Conservation (phyloP, 495 filamentous ascomycete genomes). For the Penicillium paradoxum region DNA sequence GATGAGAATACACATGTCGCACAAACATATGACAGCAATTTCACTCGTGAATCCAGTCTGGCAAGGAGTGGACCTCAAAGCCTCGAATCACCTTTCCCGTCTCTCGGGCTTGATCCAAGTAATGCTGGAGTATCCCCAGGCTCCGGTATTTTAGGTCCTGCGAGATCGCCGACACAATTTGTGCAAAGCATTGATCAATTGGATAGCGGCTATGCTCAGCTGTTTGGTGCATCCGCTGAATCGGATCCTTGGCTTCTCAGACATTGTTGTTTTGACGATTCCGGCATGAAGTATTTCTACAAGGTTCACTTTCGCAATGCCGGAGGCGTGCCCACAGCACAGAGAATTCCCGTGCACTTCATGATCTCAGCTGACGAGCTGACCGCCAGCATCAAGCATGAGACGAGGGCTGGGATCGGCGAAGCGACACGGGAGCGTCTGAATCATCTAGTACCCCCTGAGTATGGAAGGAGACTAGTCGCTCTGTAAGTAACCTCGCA, state of each 20-base stretch:
- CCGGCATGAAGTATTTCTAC: constrained; percentile 31
- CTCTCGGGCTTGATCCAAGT: constrained; percentile 13
- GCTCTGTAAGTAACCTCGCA: constrained; percentile 17
- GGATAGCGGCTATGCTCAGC: constrained; percentile 27
- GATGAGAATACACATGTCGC: constrained; percentile 4
- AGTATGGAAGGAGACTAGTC: constrained; percentile 28
- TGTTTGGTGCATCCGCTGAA: constrained; percentile 34
- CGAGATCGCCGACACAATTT: constrained; percentile 22
- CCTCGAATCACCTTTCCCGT: constrained; percentile 9
- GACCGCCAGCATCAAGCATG: constrained; percentile 16
- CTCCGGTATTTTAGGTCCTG: constrained; percentile 14
- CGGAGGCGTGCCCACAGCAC: constrained; percentile 31
- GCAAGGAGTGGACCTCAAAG: constrained; percentile 5
- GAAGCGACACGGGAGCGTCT: constrained; percentile 24
- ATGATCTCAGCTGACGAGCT: constrained; percentile 30
- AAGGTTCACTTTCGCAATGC: constrained; percentile 36
- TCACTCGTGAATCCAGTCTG: constrained; percentile 3
- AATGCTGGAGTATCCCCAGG: constrained; percentile 12
- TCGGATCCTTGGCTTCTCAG: constrained; percentile 36
- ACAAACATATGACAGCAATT: not conserved
- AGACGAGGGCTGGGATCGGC: constrained; percentile 19
- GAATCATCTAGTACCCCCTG: constrained; percentile 22
- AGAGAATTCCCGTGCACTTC: constrained; percentile 34
- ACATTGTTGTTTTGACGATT: constrained; percentile 35
- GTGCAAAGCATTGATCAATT: constrained; percentile 34